Evolutionary conservation across 768 basidiomycete genomes (phyloP), one percentile per base, ranked within the genome.

Genomic region (Leccinum boreale): DNA sequence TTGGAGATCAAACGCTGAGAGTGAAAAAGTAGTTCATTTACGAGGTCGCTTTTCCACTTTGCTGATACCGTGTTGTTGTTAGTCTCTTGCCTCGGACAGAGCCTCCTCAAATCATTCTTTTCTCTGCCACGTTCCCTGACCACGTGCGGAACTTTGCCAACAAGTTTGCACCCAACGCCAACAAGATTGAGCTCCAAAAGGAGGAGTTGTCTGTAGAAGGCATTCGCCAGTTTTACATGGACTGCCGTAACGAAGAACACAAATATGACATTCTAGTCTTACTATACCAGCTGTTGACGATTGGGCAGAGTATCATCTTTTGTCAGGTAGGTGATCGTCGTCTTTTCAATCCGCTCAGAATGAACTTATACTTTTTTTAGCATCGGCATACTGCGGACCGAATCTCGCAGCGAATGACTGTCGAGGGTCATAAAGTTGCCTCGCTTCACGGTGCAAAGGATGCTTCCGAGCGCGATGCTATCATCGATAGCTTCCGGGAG

Each of bases 221-320:
- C 42, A 98, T 99, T 74, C 85, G 90, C 61, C 97, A 99, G 67
- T 96, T 98, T 73, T 98, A 94, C 76, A 90, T 99, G 89, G 94
- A 98, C 70, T 98, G 96, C 77, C 84, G 77, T 70, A 79, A 89
- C 69, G 95, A 92, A 69, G 85, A 92, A 33, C 86, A 93, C 65
- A 98, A 98, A 84, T 98, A 94, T 72, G 94, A 98, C 60, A 92
- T 98, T 52, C 79, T 99, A 46, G 92, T 96, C 33, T 86, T 85
- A 53, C 76, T 99, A 19, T 99, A 99, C 73, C 83, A 85, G 57
- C 79, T 97, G 35, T 78, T 99, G 71, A 96, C 94, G 2, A 89
- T 99, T 56, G 97, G 97, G 0, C 97, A 98, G 74, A 95, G 92
- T 72, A 99, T 99, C 72, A 98, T 99, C 65, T 99, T 99, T 77